Evolutionary conservation across 2,329 filamentous ascomycete genomes (phyloP).

Genomic region (Nemania sp.): DNA sequence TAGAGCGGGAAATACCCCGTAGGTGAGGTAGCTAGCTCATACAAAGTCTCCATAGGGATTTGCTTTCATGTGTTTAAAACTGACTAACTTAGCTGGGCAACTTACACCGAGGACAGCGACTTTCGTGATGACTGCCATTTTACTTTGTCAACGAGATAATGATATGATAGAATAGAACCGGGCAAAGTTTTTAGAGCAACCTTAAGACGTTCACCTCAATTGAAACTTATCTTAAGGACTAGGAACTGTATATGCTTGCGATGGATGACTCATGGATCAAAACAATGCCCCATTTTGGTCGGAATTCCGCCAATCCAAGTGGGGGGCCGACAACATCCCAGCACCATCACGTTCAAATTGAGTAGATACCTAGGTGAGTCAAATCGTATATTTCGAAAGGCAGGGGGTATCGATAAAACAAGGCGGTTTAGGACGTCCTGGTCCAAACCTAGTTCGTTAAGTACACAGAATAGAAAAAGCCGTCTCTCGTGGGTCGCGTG

Average conservation of each 20-base stretch:
- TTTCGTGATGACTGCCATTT: slow-evolving; percentile 43
- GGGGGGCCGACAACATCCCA: slow-evolving; percentile 1
- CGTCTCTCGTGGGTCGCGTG: slow-evolving; percentile 25
- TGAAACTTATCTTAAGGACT: not conserved
- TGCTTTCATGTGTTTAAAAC: not conserved
- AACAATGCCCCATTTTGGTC: slow-evolving; percentile 19
- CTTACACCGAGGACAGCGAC: slow-evolving; percentile 48
- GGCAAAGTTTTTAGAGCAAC: not conserved
- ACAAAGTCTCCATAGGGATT: not conserved
- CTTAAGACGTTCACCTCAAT: not conserved
- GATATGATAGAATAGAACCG: not conserved
- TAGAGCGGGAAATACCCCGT: too few relatives aligned
- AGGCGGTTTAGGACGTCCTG: slow-evolving; percentile 14
- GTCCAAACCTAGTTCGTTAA: slow-evolving; percentile 17
- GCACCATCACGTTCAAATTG: slow-evolving; percentile 18
- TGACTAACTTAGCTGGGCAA: not conserved
- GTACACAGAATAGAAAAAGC: slow-evolving; percentile 22
- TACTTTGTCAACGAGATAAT: not conserved
- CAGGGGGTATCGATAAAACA: slow-evolving; percentile 39
- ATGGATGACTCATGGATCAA: not conserved
- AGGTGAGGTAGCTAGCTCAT: not conserved
- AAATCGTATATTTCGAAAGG: slow-evolving; percentile 29
- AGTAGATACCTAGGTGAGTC: slow-evolving; percentile 18
- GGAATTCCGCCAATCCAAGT: slow-evolving; percentile 27
- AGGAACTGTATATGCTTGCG: not conserved